A percentile compares a stretch with the other conserved stretches of the same genome.
phyloP scores from a whole-genome alignment of 2,329 filamentous ascomycete species.

The Elsinoe perseae region DNA sequence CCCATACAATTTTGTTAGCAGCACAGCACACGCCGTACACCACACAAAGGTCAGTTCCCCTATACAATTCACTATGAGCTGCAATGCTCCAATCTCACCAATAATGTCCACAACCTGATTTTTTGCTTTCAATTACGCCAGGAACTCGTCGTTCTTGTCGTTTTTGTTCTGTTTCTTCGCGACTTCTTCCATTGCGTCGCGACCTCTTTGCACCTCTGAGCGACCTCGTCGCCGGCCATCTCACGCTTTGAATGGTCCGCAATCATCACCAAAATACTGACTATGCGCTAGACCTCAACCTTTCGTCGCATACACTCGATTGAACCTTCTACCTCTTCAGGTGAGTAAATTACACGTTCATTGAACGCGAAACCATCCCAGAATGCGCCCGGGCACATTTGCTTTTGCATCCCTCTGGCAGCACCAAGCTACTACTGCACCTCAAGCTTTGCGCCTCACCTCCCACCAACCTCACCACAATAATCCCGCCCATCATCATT shows the following conservation, averaged over 20 bases:
- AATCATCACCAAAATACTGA: constrained; percentile 7
- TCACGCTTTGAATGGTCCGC: not conserved
- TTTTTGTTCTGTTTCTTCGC: constrained; percentile 12
- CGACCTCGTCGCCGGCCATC: constrained; percentile 14
- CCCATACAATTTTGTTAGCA: constrained; percentile 16
- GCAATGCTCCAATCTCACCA: not conserved
- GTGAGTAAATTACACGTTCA: constrained; percentile 10
- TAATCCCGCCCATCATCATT: not conserved
- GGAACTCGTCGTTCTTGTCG: constrained; percentile 5
- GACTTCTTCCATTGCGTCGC: constrained; percentile 1
- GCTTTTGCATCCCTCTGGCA: not conserved
- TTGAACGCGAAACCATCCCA: not conserved
- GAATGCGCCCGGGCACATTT: not conserved
- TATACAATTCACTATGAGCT: not conserved
- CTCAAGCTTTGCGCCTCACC: not conserved
- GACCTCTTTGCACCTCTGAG: not conserved
- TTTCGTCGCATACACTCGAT: not conserved
- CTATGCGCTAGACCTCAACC: not conserved
- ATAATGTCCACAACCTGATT: constrained; percentile 11
- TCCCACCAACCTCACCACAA: not conserved
- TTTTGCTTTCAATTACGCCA: constrained; percentile 9
- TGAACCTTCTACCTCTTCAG: not conserved
- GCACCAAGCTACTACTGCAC: not conserved
- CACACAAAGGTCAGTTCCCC: not conserved
- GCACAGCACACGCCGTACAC: not conserved